Evolutionary conservation across 1,284 basidiomycete species (phyloP), one percentile per base, ranked within the genome.

Genomic region (Ustilago hordei): DNA sequence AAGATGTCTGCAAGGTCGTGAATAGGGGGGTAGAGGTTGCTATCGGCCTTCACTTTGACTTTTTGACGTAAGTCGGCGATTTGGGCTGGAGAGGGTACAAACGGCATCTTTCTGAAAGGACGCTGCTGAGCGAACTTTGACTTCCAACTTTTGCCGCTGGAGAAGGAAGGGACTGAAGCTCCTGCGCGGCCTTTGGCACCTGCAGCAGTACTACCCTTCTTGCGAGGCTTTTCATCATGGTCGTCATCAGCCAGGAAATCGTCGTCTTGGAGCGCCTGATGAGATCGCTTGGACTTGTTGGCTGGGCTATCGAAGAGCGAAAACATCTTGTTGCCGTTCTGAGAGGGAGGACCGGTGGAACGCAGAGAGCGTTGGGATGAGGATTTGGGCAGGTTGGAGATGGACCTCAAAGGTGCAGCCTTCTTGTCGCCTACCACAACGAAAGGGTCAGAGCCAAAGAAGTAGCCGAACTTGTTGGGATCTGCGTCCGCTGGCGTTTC

Each of bases 1-100:
- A 98, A 98, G 84, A 98, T 97, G 54, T 90, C 89, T 28, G 92
- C 61, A 89, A 72, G 96, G 69, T 93, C 89, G 81, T 91, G 89
- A 62, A 98, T 92, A 7, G 95, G 95, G 13, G 95, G 93, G 13
- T 88, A 83, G 48, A 34, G 57, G 41, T 75, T 77, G 57, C 34
- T 54, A 32, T 73, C 69, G 19, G 73, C 64, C 57, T 69, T 79
- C 34, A 62, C 54, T 53, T 71, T 73, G 48, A 78, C 60, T 13
- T 76, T 61, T 13, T 23, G 6, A 17, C 50, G 54, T 55, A 67
- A 39, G 32, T 60, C 41, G 53, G 60, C 56, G 52, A 69, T 62
- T 35, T 60, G 47, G n/a, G 60, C 54, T 11, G 70, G 66, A 13
- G 69, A 66, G 2, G 78, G 78, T 0, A 78, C 72, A 60, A 78